Evolutionary conservation across 2,329 filamentous ascomycete genomes (phyloP), one percentile per base, ranked within the genome.

Genomic region (Elsinoe ampelina): DNA sequence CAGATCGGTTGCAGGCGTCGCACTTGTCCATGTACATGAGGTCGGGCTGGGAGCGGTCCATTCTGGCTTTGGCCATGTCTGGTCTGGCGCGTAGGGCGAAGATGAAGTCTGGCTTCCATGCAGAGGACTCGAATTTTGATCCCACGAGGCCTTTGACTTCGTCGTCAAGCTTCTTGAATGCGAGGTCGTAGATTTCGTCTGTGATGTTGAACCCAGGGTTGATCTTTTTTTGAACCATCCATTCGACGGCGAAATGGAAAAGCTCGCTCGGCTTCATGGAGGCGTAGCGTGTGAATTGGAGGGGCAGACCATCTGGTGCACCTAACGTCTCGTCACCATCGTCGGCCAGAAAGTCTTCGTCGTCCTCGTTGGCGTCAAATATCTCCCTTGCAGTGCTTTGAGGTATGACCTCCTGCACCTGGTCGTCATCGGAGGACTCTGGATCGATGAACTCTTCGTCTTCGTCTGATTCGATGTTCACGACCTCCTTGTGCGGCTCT

Each of bases 181-280:
- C 83, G 22, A 86, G 75, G 11, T 71, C 64, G 68, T 89, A 93
- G 11, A 89, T 72, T 6, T 80, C 75, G 59, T 87, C 81, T 4
- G 79, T 72, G 15, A 78, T 77, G 10, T 79, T 72, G 63, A 90
- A 91, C 0, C 76, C 81, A 0, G 86, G 87, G 62, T 90, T 85
- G 52, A 93, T 77, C 63, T 85, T 84, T 66, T 86, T 87, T 64
- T 89, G 86, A 2, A 92, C 83, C 71, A 91, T 85, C 87, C 87
- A 92, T 66, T 89, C 86, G 1, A 92, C 76, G 0, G 82, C 85
- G 63, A 84, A 82, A 48, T 80, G 80, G 72, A 92, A 92, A 51
- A 90, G 81, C 38, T 88, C 83, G 61, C 83, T 84, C 0, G 84
- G 73, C 52, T 85, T 85, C 62, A 84, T 83, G 60, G 83, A 82